phyloP scores from a whole-genome alignment of 768 basidiomycete species.

The Strobilomyces dryophilus region DNA sequence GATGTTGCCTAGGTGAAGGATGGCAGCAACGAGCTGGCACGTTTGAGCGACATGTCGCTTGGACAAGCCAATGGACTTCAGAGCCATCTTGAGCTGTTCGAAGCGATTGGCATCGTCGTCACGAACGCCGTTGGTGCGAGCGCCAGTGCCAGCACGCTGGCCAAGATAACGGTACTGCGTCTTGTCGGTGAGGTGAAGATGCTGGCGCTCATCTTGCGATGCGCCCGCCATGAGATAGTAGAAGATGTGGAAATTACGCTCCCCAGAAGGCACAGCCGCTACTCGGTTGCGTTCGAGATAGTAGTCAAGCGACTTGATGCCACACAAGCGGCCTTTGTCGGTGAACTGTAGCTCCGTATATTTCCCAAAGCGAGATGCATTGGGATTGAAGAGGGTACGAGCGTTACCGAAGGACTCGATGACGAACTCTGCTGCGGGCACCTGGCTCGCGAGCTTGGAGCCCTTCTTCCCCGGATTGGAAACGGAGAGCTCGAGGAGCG shows the following conservation, averaged over 20 bases:
- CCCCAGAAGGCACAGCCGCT: constrained; percentile 81
- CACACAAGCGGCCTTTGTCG: constrained; percentile 82
- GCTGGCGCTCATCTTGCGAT: constrained; percentile 79
- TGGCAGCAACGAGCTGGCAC: constrained; percentile 91
- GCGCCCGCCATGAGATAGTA: constrained; percentile 96
- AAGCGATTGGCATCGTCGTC: constrained; percentile 87
- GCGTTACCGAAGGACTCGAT: constrained; percentile 94
- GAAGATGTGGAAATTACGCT: constrained; percentile 97
- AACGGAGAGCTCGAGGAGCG: constrained; percentile 86
- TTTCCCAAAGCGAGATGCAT: constrained; percentile 95
- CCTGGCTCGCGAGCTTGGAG: constrained; percentile 77
- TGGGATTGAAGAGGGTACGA: constrained; percentile 86
- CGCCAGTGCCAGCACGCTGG: constrained; percentile 48
- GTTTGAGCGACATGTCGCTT: constrained; percentile 95
- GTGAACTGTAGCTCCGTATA: constrained; percentile 98
- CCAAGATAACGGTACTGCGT: constrained; percentile 85
- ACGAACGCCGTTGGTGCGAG: constrained; percentile 43
- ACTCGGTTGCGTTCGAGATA: constrained; percentile 91
- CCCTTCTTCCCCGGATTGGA: constrained; percentile 91
- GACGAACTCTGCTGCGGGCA: constrained; percentile 93
- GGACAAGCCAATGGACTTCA: constrained; percentile 90
- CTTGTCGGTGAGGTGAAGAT: constrained; percentile 80
- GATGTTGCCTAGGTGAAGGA: constrained; percentile 94
- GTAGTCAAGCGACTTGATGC: constrained; percentile 94
- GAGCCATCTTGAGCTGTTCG: constrained; percentile 89